Conservation (phyloP, 2,329 filamentous ascomycete genomes). For the Neobulgaria alba region DNA sequence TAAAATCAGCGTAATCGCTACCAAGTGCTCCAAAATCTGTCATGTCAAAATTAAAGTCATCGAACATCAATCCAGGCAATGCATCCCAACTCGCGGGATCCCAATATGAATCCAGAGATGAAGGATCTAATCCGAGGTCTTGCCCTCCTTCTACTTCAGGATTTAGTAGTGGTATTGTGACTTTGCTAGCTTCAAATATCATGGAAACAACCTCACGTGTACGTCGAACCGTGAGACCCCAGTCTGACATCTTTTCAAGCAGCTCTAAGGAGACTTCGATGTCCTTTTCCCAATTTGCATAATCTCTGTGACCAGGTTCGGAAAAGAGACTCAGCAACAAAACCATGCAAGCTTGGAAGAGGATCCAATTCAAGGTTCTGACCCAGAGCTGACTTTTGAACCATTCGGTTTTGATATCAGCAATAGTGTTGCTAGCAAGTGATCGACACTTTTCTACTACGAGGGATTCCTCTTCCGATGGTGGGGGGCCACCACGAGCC, state of each 20-base stretch:
- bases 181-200: background rate
- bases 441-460: background rate
- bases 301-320: background rate
- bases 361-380: background rate
- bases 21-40: background rate
- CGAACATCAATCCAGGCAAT: background rate
- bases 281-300: background rate
- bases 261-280: background rate
- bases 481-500: background rate
- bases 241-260: background rate
- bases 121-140: background rate
- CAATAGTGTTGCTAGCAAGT: background rate
- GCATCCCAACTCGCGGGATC: background rate
- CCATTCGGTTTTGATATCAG: background rate
- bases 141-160: background rate
- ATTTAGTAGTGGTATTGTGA: background rate
- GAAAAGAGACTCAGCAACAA: background rate
- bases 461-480: background rate
- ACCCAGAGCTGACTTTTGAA: background rate
- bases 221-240: background rate
- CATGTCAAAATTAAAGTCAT: background rate
- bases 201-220: background rate
- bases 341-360: background rate
- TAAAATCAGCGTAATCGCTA: background rate
- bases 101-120: background rate